phyloP scores from a whole-genome alignment of 2,329 filamentous ascomycete species.

The Onygenales sp. region DNA sequence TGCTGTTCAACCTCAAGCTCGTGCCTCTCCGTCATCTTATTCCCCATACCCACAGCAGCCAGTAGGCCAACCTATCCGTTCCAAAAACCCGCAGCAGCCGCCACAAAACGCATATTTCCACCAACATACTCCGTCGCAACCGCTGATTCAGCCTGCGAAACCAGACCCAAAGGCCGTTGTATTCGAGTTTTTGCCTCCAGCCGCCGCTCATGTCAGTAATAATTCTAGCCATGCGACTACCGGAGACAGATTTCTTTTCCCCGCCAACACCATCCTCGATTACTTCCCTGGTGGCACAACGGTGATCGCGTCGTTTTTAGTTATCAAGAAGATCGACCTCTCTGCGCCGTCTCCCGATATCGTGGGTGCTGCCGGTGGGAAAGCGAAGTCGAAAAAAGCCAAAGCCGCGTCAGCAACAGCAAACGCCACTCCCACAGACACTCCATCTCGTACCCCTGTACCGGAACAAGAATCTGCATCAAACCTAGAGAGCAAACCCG shows the following conservation, averaged over 20 bases:
- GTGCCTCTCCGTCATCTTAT: constrained; percentile 17
- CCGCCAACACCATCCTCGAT: constrained; percentile 40
- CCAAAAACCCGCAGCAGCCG: constrained; percentile 26
- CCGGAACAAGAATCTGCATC: constrained; percentile 13
- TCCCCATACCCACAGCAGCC: constrained; percentile 20
- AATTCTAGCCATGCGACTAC: constrained; percentile 32
- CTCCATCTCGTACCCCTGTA: constrained; percentile 3
- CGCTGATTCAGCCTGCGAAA: constrained; percentile 22
- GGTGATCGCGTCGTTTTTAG: constrained; percentile 39
- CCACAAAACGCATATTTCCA: constrained; percentile 20
- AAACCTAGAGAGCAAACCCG: constrained; percentile 12
- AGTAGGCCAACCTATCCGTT: constrained; percentile 26
- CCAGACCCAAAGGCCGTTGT: constrained; percentile 37
- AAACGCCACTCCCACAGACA: constrained; percentile 13
- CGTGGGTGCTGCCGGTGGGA: constrained; percentile 21
- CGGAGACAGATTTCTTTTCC: constrained; percentile 41
- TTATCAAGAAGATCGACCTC: constrained; percentile 34
- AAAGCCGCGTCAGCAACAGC: constrained; percentile 11
- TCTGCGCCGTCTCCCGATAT: constrained; percentile 17
- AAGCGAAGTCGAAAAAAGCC: constrained; percentile 29
- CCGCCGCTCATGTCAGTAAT: constrained; percentile 23
- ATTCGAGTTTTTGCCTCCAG: constrained; percentile 37
- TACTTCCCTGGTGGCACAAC: constrained; percentile 36
- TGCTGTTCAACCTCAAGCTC: constrained; percentile 8
- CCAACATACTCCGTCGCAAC: constrained; percentile 19